phyloP scores from a whole-genome alignment of 768 basidiomycete genomes.

The Amanita phalloides region DNA sequence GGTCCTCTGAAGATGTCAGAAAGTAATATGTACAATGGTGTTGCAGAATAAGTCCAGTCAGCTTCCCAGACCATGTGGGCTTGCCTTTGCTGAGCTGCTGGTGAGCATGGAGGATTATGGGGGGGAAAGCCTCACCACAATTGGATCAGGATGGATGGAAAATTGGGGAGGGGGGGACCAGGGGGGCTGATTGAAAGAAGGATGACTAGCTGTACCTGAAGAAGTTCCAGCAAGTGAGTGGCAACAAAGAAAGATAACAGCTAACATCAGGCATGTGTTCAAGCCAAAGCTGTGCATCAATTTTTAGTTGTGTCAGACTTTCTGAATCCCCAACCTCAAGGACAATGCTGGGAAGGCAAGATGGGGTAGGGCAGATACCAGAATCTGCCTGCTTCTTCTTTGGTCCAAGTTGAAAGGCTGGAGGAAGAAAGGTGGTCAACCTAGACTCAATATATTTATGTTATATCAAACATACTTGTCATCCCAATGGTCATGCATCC shows the following conservation, averaged over 20 bases:
- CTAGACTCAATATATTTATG: background rate
- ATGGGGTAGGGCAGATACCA: constrained; percentile 3
- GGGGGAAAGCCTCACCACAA: constrained; percentile 8
- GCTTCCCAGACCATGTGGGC: constrained; percentile 9
- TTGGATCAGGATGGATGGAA: constrained; percentile 8
- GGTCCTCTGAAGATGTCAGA: constrained; percentile 12
- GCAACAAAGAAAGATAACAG: constrained; percentile 7
- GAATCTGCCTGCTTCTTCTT: constrained; percentile 10
- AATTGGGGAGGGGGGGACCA: constrained; percentile 4
- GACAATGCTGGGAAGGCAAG: constrained; percentile 6
- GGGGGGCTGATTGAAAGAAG: constrained; percentile 10
- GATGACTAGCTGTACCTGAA: constrained; percentile 12
- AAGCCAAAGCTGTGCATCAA: constrained; percentile 12
- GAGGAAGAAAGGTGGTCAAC: constrained; percentile 4
- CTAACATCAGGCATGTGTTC: constrained; percentile 11
- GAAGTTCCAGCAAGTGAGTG: constrained; percentile 2
- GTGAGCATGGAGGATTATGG: background rate
- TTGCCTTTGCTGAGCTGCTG: constrained; percentile 5
- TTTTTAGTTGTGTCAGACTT: constrained; percentile 10
- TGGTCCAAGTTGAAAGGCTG: constrained; percentile 11
- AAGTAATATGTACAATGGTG: constrained; percentile 10
- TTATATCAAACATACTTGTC: background rate
- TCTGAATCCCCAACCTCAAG: constrained; percentile 12
- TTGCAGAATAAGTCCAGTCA: constrained; percentile 11
- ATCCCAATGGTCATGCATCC: background rate